Evolutionary conservation across 2,329 filamentous ascomycete genomes (phyloP), one percentile per base, ranked within the genome.

Genomic region (Orbilia ellipsospora): DNA sequence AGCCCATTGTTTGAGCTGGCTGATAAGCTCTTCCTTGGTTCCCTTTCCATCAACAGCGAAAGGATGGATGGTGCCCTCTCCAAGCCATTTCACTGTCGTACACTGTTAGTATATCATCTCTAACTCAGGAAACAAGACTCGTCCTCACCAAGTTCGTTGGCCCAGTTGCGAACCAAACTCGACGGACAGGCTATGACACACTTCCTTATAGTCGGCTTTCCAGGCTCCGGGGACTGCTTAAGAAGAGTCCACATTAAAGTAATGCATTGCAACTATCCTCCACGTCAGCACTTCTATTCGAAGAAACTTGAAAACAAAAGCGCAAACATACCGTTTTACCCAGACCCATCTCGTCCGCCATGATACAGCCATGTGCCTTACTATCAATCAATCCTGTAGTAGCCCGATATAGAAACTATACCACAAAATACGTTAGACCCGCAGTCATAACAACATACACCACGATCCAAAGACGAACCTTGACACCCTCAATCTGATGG

Each of bases 291-390:
- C 16, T 18, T 48, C 44, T n/a, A 48, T 48, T 7, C 31, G 31
- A 36, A 36, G 31, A 36, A 48, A 12, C 16, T n/a, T 18, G 4
- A n/a, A 15, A 48, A 48, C 55, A 59, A 57, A 66, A 52, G 31
- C 15, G 69, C 44, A 63, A n/a, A 56, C 81, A 66, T 82, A 85
- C 84, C 16, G 95, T 99, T 84, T 99, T 99, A 68, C 95, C 95
- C 31, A 99, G 85, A 79, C 95, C 95, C 95, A 99, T 99, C 82
- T 97, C 95, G 82, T 99, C 95, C 63, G 95, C 95, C 95, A 99
- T 99, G 81, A 99, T 99, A 83, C 95, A 99, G 1, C 95, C 95
- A 82, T 97, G 92, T 57, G 95, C 95, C 79, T 94, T 94, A 44
- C 91, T 87, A 80, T 98, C 95, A 67, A 98, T 92, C 86, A 98